A percentile compares a stretch with the other conserved stretches of the same genome.
These are phyloP conservation scores for Anthracocystis setariae DNA, from an alignment of 1,284 basidiomycete species.

Conservation along the genomic window DNA sequence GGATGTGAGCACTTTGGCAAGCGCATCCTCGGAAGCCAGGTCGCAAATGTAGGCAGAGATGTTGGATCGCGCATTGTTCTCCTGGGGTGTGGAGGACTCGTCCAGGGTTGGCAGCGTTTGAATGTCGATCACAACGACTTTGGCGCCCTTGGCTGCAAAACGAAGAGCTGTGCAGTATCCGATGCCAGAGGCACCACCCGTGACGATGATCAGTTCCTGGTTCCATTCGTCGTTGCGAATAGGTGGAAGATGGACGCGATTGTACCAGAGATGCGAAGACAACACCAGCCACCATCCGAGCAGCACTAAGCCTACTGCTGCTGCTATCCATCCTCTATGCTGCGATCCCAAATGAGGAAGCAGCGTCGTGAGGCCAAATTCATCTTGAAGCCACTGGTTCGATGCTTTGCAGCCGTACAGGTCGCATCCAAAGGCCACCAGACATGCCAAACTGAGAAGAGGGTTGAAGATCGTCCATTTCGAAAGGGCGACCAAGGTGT, in stretches of 20 bases:
- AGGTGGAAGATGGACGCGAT: constrained; percentile 17
- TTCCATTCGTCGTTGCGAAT: constrained; percentile 33
- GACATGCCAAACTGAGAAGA: constrained; percentile 19
- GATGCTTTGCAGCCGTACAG: constrained; percentile 7
- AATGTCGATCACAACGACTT: constrained; percentile 82
- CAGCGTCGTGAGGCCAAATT: not conserved
- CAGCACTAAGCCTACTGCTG: constrained; percentile 13
- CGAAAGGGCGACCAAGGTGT: constrained; percentile 17
- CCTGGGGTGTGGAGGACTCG: not conserved
- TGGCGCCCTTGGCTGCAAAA: constrained; percentile 80
- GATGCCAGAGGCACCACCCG: constrained; percentile 80
- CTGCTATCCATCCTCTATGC: not conserved
- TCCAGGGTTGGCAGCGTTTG: constrained; percentile 16
- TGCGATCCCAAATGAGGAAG: not conserved
- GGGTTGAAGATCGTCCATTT: constrained; percentile 37
- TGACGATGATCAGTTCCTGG: constrained; percentile 53
- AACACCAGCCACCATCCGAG: constrained; percentile 21
- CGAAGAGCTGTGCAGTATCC: constrained; percentile 86
- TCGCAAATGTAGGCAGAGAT: constrained; percentile 56
- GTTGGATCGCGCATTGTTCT: constrained; percentile 15
- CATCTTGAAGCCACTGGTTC: constrained; percentile 1
- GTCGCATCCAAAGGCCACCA: constrained; percentile 15
- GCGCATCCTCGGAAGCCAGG: constrained; percentile 36
- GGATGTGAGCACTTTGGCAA: constrained; percentile 39
- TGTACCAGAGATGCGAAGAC: constrained; percentile 38